Conservation (phyloP, 345 rosid species). For the Chamaenerion angustifolium region DNA sequence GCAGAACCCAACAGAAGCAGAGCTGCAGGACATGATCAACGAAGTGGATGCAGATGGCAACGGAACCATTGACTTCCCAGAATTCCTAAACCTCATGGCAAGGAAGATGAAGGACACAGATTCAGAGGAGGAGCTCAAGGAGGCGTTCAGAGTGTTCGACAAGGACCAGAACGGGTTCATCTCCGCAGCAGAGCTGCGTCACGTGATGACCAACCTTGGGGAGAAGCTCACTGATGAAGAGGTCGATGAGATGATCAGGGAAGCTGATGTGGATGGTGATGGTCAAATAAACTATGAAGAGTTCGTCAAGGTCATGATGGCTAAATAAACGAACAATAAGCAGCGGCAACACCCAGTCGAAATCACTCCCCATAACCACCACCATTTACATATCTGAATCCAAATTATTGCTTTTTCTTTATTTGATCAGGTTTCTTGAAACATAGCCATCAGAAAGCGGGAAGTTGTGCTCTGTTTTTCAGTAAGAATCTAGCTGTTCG, state of each 20-base stretch:
- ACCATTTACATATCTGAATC: background rate
- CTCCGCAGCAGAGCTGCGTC: slow-evolving; percentile 76
- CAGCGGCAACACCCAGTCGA: no score
- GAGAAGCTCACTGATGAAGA: slow-evolving; percentile 81
- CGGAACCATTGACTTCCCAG: slow-evolving; percentile 74
- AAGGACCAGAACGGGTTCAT: slow-evolving; percentile 82
- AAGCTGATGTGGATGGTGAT: slow-evolving; percentile 80
- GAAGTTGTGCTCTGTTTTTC: no score
- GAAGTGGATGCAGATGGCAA: slow-evolving; percentile 82
- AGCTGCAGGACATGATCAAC: slow-evolving; percentile 80
- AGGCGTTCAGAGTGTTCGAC: slow-evolving; percentile 71
- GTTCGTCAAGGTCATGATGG: slow-evolving; percentile 86
- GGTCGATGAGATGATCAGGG: slow-evolving; percentile 80
- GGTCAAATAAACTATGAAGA: slow-evolving; percentile 86
- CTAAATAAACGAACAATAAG: slow-evolving; percentile 26
- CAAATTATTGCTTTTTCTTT: no score
- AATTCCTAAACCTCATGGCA: slow-evolving; percentile 75
- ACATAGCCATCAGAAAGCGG: no score
- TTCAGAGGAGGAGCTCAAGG: slow-evolving; percentile 81
- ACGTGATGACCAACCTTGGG: slow-evolving; percentile 76
- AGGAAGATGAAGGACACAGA: slow-evolving; percentile 80
- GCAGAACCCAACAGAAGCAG: slow-evolving; percentile 77
- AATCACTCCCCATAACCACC: background rate
- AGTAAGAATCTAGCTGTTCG: no score
- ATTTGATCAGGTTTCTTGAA: no score